These are phyloP conservation scores for Cercis canadensis DNA, from an alignment of 306 rosid species.

Conservation along the genomic window DNA sequence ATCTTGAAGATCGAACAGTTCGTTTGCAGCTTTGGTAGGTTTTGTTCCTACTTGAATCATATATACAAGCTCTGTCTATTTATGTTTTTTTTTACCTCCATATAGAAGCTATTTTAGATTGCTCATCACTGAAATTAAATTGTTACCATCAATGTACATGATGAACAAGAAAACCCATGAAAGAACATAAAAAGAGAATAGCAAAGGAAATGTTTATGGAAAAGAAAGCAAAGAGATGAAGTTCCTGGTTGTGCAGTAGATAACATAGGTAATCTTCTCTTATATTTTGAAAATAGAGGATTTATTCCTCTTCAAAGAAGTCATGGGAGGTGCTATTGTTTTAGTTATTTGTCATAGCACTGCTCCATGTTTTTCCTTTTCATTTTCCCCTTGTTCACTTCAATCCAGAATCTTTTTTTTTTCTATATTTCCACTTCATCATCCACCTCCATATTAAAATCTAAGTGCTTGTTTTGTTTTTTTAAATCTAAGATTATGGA, in stretches of 20 bases:
- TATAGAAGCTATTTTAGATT: neutral
- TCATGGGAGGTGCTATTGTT: neutral
- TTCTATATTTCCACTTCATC: neutral
- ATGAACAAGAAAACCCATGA: neutral
- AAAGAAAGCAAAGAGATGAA: neutral
- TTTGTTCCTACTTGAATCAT: slow-evolving; percentile 31
- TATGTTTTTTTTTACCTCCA: slow-evolving; percentile 1
- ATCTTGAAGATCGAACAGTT: slow-evolving; percentile 98
- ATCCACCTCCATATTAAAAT: neutral
- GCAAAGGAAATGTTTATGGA: neutral
- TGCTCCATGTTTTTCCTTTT: neutral
- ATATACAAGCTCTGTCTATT: slow-evolving; percentile 17
- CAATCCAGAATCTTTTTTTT: neutral
- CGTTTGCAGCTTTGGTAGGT: slow-evolving; percentile 98
- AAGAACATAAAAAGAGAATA: neutral
- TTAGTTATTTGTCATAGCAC: neutral
- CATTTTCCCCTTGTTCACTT: neutral
- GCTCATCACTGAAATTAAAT: neutral
- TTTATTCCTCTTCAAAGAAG: neutral
- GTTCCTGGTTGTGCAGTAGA: neutral
- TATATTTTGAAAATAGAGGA: neutral
- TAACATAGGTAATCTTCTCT: neutral
- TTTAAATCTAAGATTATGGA: too few relatives aligned
- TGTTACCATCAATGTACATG: neutral
- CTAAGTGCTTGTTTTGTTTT: too few relatives aligned